phyloP scores from a whole-genome alignment of 805 yeast genomes.

The Saccharomyces paradoxus region DNA sequence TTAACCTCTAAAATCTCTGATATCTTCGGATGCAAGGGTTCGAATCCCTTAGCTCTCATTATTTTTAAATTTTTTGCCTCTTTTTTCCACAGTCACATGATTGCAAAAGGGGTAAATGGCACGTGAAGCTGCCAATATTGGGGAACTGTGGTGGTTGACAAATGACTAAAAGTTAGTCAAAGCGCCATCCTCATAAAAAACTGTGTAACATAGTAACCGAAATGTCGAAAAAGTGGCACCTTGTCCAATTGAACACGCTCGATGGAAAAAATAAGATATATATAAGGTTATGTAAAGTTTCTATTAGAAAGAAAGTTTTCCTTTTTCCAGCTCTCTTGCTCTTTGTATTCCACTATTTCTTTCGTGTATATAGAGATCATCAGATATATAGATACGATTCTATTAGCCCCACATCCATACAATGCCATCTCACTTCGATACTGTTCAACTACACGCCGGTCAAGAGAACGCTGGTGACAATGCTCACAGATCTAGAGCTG shows the following conservation, averaged over 20 bases:
- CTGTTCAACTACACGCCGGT: conserved; percentile 92
- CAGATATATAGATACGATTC: background rate
- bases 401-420: background rate
- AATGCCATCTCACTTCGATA: conserved; percentile 69
- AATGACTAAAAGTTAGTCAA: background rate
- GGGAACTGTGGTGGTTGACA: background rate
- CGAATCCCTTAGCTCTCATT: background rate
- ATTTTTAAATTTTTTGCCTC: background rate
- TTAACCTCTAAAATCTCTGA: background rate
- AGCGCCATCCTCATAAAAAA: background rate
- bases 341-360: background rate
- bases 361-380: background rate
- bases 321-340: background rate
- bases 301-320: background rate
- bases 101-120: background rate
- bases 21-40: background rate
- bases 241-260: background rate
- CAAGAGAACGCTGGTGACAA: conserved; percentile 58
- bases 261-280: background rate
- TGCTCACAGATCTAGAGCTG: conserved; percentile 71
- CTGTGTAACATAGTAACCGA: background rate
- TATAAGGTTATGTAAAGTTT: background rate
- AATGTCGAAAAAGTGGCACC: background rate
- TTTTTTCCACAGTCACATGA: background rate
- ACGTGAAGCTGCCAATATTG: background rate